Evolutionary conservation across 169 alveolate species (phyloP), one percentile per base, ranked within the genome.

Genomic region (Plasmodium gonderi): DNA sequence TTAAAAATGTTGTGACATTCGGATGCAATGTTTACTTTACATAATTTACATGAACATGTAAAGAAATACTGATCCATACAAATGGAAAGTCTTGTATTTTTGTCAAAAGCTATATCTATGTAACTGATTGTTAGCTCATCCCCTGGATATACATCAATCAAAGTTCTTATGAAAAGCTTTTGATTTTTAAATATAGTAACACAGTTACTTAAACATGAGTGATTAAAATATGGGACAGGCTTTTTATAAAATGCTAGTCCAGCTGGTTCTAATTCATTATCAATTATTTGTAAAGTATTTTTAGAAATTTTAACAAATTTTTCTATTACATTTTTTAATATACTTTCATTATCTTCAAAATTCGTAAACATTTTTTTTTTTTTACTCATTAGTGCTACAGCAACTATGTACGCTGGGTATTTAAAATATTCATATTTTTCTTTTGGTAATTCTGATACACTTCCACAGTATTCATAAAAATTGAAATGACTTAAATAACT

Each of bases 151-250:
- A 83, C 54, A 83, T 83, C 92, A 65, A 83, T 40, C 77, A 83
- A 49, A 11, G 92, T 83, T 45, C 83, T 47, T 31, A 83, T 83
- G 44, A 29, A 83, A 11, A 83, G 2, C 64, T 72, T 83, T 12
- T 83, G 92, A 60, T 83, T 83, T 83, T 74, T 72, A 47, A 83
- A 83, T 31, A 83, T 74, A 44, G 92, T 83, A 9, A 83, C 67
- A 83, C 92, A 83, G 64, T 83, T 83, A 83, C 82, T 83, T 60
- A 83, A 83, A 47, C 92, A 83, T n/a, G 92, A 83, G 64, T 83
- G 92, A 49, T 83, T 83, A 83, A 83, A 83, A 33, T 45, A 83
- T 7, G 92, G 83, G 2, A 83, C 82, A 1, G 92, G 92, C 29
- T 83, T 83, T 69, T 83, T 83, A 29, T 83, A 83, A 47, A 83